Evolutionary conservation across 768 basidiomycete genomes (phyloP), one percentile per base, ranked within the genome.

Genomic region (Mrakia hoshinonis): DNA sequence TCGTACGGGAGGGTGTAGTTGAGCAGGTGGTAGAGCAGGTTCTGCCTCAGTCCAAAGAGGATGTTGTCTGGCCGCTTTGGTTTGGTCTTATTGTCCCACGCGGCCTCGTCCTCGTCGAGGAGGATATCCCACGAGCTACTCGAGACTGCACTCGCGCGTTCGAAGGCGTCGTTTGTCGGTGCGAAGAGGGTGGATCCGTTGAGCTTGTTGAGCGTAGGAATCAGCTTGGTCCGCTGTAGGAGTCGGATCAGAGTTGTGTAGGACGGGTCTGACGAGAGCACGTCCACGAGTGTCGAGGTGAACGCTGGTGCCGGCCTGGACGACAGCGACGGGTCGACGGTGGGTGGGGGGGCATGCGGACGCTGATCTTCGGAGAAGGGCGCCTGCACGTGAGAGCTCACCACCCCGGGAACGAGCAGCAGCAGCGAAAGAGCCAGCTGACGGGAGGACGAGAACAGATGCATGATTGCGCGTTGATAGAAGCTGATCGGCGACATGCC

Each of bases 11-110:
- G 77, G 7, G 89, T 85, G 78, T 86, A 86, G 79, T 98, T 96
- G 75, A 98, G 83, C 55, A 97, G 80, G 79, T 98, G 96, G 78
- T 98, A 98, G 76, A 97, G 87, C 66, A 99, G 84, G 76, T 94
- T 89, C 76, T 96, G 93, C 67, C 95, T 85, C 55, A 98, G 85
- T 71, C 85, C 82, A 76, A 90, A 87, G 70, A 91, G 85, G 38
- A 93, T 82, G 78, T 97, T 97, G 80, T 94, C 93, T 29, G 83
- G 83, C 81, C 75, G 74, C 66, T 69, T 31, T 55, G 51, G 20
- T 3, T 38, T 13, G 24, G 34, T 65, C 46, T 70, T 63, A 15
- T 73, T 67, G 34, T 74, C 73, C 52, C 38, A 43, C 13, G 62
- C 26, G n/a, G 47, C 60, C 22, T 61, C 39, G 13, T 38, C 39